A percentile compares a stretch with the other conserved stretches of the same genome.
phyloP scores from a whole-genome alignment of 257 asterid genomes.

The Datura wrightii region DNA sequence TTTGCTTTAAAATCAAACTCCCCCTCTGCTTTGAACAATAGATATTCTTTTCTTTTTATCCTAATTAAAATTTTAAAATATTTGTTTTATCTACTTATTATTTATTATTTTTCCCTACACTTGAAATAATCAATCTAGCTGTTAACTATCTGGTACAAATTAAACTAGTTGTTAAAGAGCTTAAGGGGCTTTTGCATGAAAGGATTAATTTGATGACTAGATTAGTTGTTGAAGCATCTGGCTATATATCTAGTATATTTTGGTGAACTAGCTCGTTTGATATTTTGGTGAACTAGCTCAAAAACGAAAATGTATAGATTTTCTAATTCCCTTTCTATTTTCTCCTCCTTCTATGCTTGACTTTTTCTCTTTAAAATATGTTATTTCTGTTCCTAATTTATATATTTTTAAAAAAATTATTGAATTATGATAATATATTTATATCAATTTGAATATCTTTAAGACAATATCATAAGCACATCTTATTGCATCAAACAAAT shows the following conservation, averaged over 20 bases:
- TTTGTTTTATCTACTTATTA: no score
- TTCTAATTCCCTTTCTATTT: background rate
- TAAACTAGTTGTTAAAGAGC: background rate
- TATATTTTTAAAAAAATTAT: background rate
- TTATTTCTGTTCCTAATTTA: background rate
- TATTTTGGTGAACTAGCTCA: no score
- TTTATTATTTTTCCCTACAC: no score
- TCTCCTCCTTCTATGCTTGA: background rate
- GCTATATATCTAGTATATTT: background rate
- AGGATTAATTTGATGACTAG: background rate
- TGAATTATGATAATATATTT: background rate
- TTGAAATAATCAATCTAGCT: no score
- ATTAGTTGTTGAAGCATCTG: background rate
- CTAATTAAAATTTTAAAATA: no score
- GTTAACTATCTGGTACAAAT: no score
- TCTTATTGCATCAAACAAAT: background rate
- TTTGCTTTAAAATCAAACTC: no score
- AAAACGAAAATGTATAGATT: background rate
- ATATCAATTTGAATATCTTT: background rate
- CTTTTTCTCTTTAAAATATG: background rate
- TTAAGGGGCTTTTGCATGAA: background rate
- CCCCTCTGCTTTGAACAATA: no score
- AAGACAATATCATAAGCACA: background rate
- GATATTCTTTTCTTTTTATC: no score
- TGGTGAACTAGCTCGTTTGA: background rate